Evolutionary conservation across 441 rosid species (phyloP).

Genomic region (Jatropha podagrica): DNA sequence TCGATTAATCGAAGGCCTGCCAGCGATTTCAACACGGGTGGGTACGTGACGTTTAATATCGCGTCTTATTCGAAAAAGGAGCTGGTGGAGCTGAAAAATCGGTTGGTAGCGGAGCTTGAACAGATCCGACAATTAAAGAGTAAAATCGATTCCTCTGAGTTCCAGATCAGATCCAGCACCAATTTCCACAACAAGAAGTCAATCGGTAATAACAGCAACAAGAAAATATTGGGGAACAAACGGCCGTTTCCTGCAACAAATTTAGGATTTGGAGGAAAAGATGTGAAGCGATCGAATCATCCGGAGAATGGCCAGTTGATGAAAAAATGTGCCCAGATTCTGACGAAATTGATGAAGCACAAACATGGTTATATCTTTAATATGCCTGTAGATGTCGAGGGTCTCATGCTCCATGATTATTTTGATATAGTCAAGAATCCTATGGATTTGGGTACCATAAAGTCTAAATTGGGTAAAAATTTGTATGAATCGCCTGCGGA

Average conservation of each 20-base stretch:
- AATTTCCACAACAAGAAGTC: slow-evolving; percentile 30
- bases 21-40: slow-evolving; percentile 26
- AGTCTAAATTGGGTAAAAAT: slow-evolving; percentile 50
- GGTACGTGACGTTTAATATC: slow-evolving; percentile 38
- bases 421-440: slow-evolving; percentile 61
- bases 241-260: slow-evolving; percentile 32
- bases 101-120: slow-evolving; percentile 59
- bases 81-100: slow-evolving; percentile 57
- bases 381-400: slow-evolving; percentile 70
- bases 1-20: slow-evolving; percentile 40
- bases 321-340: slow-evolving; percentile 59
- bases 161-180: slow-evolving; percentile 41
- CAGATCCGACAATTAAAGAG: slow-evolving; percentile 59
- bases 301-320: slow-evolving; percentile 38
- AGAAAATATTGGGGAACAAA: slow-evolving; percentile 52
- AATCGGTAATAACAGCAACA: slow-evolving; percentile 18
- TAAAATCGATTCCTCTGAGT: slow-evolving; percentile 47
- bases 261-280: slow-evolving; percentile 27
- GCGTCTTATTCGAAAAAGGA: slow-evolving; percentile 46
- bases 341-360: slow-evolving; percentile 75
- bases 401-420: slow-evolving; percentile 71
- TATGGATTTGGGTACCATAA: slow-evolving; percentile 93
- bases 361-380: slow-evolving; percentile 68
- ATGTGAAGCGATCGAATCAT: slow-evolving; percentile 39
- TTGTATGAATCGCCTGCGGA: slow-evolving; percentile 56